These are phyloP conservation scores for Plasmodium vivax DNA, from an alignment of 169 alveolate species.

Conservation along the genomic window DNA sequence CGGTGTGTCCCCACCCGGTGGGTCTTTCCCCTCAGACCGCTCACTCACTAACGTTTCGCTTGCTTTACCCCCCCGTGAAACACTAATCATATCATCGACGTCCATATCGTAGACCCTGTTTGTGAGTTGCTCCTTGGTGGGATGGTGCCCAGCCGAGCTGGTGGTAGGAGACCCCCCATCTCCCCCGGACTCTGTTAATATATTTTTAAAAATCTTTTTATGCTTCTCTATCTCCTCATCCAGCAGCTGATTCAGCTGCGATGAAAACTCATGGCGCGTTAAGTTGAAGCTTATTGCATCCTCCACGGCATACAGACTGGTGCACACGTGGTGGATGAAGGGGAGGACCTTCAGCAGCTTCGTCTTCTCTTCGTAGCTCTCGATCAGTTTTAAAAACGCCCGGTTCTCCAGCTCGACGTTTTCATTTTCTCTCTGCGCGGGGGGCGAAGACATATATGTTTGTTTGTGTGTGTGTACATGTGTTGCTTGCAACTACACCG, in stretches of 20 bases:
- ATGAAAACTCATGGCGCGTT: not conserved
- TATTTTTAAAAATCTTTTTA: conserved; percentile 5
- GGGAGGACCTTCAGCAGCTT: conserved; percentile 9
- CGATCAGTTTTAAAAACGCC: conserved; percentile 37
- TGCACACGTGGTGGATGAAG: conserved; percentile 55
- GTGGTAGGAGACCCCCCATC: not conserved
- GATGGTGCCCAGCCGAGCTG: not conserved
- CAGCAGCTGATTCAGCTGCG: not conserved
- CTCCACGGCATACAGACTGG: conserved; percentile 20
- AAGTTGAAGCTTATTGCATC: conserved; percentile 14
- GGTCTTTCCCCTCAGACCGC: not conserved
- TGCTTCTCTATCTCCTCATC: not conserved
- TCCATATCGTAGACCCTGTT: not conserved
- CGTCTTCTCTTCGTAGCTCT: conserved; percentile 42
- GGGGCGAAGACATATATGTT: not conserved
- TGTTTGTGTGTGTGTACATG: not conserved
- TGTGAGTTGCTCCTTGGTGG: not conserved
- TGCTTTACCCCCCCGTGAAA: not conserved
- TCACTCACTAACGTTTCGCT: not conserved
- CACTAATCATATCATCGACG: conserved; percentile 4
- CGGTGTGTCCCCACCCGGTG: not conserved
- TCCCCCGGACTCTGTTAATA: not conserved
- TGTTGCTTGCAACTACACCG: not conserved
- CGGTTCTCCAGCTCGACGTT: conserved; percentile 24
- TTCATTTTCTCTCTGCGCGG: conserved; percentile 22